These are phyloP conservation scores for Dendrostoma leiphaemia DNA, from an alignment of 2,329 filamentous ascomycete species.

Conservation along the genomic window DNA sequence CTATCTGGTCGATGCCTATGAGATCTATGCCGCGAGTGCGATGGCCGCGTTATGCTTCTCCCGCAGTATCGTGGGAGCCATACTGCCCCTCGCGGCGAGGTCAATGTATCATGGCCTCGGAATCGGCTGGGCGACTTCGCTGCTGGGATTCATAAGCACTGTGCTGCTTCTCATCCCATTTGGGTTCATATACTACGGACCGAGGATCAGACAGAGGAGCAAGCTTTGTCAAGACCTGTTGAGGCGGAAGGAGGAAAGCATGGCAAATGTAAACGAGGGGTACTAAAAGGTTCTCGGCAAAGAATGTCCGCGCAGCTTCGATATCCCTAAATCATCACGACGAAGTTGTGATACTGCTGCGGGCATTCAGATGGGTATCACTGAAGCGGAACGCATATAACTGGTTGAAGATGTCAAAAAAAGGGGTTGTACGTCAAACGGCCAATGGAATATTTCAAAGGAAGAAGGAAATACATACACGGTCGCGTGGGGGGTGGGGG, in stretches of 20 bases:
- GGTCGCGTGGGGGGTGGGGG: too few relatives aligned
- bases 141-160: constrained; percentile 48
- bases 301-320: too few relatives aligned
- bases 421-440: too few relatives aligned
- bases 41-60: constrained; percentile 48
- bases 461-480: too few relatives aligned
- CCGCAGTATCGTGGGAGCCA: constrained; percentile 48
- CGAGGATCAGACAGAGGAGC: neutral
- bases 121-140: constrained; percentile 46
- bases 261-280: too few relatives aligned
- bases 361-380: too few relatives aligned
- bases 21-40: constrained; percentile 58
- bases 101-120: constrained; percentile 47
- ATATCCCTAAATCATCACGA: too few relatives aligned
- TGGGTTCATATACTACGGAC: constrained; percentile 34
- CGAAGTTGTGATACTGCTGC: too few relatives aligned
- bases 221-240: neutral
- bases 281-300: too few relatives aligned
- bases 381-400: too few relatives aligned
- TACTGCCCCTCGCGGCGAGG: constrained; percentile 54
- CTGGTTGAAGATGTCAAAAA: too few relatives aligned
- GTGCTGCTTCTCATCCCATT: constrained; percentile 50
- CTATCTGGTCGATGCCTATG: constrained; percentile 65
- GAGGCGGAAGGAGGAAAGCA: neutral
- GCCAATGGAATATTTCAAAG: too few relatives aligned